phyloP scores from a whole-genome alignment of 2,329 filamentous ascomycete genomes.

The Stemphylium beticola region DNA sequence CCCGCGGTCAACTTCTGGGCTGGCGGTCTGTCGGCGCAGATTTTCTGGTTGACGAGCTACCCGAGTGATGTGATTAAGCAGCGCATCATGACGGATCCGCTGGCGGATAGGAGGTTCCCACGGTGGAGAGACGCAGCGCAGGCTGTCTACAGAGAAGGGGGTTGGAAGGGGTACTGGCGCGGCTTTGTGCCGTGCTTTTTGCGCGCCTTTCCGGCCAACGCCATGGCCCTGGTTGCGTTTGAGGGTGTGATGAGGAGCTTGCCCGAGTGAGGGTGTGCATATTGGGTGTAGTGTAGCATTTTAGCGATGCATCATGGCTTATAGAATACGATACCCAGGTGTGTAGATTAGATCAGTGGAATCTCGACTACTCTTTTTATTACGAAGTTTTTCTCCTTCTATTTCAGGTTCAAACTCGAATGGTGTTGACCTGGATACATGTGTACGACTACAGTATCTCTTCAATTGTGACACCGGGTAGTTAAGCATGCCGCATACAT shows the following conservation, averaged over 20 bases:
- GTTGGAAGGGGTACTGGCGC: constrained; percentile 83
- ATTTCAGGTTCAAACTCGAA: neutral
- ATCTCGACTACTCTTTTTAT: neutral
- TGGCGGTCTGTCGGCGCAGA: constrained; percentile 86
- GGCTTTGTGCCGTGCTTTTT: constrained; percentile 94
- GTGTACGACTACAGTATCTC: neutral
- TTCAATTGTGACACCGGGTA: neutral
- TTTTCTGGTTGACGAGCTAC: constrained; percentile 94
- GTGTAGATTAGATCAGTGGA: neutral
- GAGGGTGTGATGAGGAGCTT: constrained; percentile 80
- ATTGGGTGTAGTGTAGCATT: neutral
- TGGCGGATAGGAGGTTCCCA: constrained; percentile 71
- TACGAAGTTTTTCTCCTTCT: neutral
- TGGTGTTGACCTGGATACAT: neutral
- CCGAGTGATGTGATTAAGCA: constrained; percentile 95
- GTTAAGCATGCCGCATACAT: neutral
- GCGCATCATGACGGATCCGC: constrained; percentile 92
- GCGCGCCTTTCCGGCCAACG: constrained; percentile 93
- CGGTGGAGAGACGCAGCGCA: constrained; percentile 81
- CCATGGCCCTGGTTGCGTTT: constrained; percentile 90
- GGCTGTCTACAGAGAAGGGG: constrained; percentile 77
- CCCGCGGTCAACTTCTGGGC: constrained; percentile 97
- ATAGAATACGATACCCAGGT: neutral
- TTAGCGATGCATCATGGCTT: neutral
- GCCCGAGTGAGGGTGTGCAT: constrained; percentile 30